These are phyloP conservation scores for Termitomyces sp. DNA, from an alignment of 768 basidiomycete genomes.

Conservation along the genomic window DNA sequence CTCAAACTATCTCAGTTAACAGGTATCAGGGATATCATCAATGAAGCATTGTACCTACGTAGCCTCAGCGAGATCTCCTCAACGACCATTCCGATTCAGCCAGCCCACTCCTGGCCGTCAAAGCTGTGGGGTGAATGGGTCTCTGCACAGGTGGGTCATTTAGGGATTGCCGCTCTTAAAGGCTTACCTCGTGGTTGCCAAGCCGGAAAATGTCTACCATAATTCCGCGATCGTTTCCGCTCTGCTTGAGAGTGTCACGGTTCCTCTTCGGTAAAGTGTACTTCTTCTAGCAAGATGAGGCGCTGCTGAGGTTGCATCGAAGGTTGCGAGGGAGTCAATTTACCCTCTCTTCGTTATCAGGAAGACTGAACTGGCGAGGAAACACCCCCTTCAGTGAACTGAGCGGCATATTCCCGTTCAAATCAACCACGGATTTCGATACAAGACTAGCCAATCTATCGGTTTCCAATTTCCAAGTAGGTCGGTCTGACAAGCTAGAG, in stretches of 20 bases:
- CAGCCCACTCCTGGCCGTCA: slow-evolving; percentile 40
- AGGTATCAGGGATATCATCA: slow-evolving; percentile 43
- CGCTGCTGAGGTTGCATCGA: background rate
- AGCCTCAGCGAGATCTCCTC: slow-evolving; percentile 46
- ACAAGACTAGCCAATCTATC: slow-evolving; percentile 39
- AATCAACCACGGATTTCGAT: slow-evolving; percentile 25
- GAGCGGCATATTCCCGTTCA: slow-evolving; percentile 48
- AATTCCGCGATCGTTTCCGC: slow-evolving; percentile 57
- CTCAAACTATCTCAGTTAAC: slow-evolving; percentile 25
- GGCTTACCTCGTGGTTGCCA: background rate
- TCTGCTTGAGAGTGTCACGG: slow-evolving; percentile 54
- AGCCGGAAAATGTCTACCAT: slow-evolving; percentile 40
- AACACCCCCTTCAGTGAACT: slow-evolving; percentile 54
- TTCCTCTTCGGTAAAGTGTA: slow-evolving; percentile 50
- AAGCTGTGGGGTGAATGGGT: slow-evolving; percentile 23
- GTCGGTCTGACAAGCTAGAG: background rate
- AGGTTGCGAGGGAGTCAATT: slow-evolving; percentile 29
- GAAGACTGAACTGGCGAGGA: slow-evolving; percentile 51
- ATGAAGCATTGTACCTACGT: slow-evolving; percentile 60
- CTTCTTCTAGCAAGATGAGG: slow-evolving; percentile 1
- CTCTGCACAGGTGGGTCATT: slow-evolving; percentile 21
- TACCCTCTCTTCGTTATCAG: slow-evolving; percentile 38
- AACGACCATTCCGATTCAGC: slow-evolving; percentile 47
- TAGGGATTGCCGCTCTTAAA: background rate
- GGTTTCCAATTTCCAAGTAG: slow-evolving; percentile 18